Percentiles rank a stretch among this genome's conserved stretches.
These are phyloP conservation scores for Entamoeba dispar DNA, from an alignment of 208 protist genomes.

Conservation along the genomic window DNA sequence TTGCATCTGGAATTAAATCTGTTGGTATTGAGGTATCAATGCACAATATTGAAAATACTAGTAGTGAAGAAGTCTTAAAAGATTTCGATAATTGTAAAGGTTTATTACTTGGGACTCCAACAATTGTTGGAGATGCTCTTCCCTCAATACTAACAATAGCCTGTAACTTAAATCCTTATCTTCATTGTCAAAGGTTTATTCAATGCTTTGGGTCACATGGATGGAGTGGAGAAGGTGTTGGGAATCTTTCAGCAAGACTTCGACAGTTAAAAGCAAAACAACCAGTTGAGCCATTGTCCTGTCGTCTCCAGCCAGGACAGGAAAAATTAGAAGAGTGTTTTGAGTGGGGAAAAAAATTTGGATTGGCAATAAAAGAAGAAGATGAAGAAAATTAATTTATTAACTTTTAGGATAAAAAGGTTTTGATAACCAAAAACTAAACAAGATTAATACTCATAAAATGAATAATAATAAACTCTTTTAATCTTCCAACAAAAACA, in stretches of 20 bases:
- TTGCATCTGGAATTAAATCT: neutral
- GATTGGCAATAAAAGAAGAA: neutral
- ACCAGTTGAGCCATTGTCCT: neutral
- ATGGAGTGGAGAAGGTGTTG: conserved; percentile 11
- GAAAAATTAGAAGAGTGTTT: neutral
- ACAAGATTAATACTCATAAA: too few relatives aligned
- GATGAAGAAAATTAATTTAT: too few relatives aligned
- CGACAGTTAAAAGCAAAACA: neutral
- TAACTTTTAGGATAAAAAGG: too few relatives aligned
- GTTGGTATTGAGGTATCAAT: neutral
- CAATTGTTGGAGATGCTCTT: conserved; percentile 5
- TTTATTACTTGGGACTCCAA: conserved; percentile 3
- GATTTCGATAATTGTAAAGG: neutral
- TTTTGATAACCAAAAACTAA: too few relatives aligned
- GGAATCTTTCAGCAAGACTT: neutral
- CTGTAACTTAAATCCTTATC: neutral
- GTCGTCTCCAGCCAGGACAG: neutral
- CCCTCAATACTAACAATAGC: neutral
- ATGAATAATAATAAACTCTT: too few relatives aligned
- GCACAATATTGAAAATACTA: neutral
- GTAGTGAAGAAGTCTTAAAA: neutral
- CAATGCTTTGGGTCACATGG: conserved; percentile 3
- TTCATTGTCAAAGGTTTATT: neutral
- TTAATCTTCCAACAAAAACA: too few relatives aligned
- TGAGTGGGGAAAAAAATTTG: neutral